Evolutionary conservation across 805 yeast genomes (phyloP).

Genomic region (Saccharomyces jurei): DNA sequence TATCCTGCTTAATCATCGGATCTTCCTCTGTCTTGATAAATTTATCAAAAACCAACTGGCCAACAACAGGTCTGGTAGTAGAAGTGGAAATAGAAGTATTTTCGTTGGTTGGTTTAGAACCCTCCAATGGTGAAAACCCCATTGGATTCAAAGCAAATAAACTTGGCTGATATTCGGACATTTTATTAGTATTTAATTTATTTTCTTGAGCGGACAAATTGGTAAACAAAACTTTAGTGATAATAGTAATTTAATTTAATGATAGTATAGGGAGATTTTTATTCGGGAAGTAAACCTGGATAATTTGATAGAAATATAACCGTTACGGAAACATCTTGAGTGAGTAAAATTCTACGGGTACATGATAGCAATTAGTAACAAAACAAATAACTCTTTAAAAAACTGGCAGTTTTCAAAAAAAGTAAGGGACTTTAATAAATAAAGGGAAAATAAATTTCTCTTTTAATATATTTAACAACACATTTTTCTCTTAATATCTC

Average conservation of each 20-base stretch:
- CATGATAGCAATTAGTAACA: neutral
- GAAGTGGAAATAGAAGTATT: conserved; percentile 1
- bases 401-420: neutral
- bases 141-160: conserved; percentile 5
- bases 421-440: neutral
- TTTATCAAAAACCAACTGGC: conserved; percentile 22
- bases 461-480: neutral
- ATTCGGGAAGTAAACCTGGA: conserved; percentile 1
- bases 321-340: conserved; percentile 8
- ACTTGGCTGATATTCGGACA: conserved; percentile 13
- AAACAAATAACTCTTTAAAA: neutral
- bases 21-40: conserved; percentile 16
- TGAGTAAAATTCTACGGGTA: neutral
- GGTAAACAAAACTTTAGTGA: conserved; percentile 1
- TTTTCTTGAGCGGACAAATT: neutral
- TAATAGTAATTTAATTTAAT: conserved; percentile 3
- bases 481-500: neutral
- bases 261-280: neutral
- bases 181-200: conserved; percentile 1
- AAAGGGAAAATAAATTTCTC: conserved; percentile 1
- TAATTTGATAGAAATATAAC: conserved; percentile 3
- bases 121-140: conserved; percentile 1
- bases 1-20: neutral
- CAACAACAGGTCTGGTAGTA: conserved; percentile 12
- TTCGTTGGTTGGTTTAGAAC: neutral